These are phyloP conservation scores for Colletotrichum phormii DNA, from an alignment of 2,329 filamentous ascomycete genomes.

Conservation along the genomic window DNA sequence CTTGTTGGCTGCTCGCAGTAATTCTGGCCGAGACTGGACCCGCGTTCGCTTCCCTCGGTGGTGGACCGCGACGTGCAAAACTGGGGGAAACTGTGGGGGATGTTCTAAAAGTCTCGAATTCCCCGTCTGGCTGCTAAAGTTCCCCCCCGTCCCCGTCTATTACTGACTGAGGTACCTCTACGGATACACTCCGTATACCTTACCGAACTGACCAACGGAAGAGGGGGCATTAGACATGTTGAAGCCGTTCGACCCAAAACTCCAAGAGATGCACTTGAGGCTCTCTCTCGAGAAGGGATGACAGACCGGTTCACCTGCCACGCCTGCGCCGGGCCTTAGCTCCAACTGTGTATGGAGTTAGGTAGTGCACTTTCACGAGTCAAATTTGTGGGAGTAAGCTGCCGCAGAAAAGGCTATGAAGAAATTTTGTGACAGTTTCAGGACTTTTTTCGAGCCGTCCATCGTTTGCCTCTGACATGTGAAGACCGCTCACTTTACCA, in stretches of 20 bases:
- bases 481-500: conserved; percentile 7
- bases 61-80: conserved; percentile 32
- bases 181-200: not conserved
- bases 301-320: conserved; percentile 7
- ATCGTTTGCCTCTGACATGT: conserved; percentile 27
- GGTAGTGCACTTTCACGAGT: conserved; percentile 22
- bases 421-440: conserved; percentile 29
- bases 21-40: conserved; percentile 35
- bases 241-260: not conserved
- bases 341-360: not conserved
- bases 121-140: not conserved
- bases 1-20: conserved; percentile 29
- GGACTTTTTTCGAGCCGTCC: not conserved
- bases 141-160: not conserved
- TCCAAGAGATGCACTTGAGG: conserved; percentile 1
- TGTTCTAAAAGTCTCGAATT: conserved; percentile 20
- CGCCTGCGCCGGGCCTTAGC: not conserved
- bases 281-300: conserved; percentile 6
- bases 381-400: conserved; percentile 15
- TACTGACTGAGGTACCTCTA: not conserved
- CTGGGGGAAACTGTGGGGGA: conserved; percentile 34
- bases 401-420: conserved; percentile 18
- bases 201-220: not conserved
- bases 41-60: conserved; percentile 32
- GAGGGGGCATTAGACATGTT: not conserved